phyloP scores from a whole-genome alignment of 176 grass and related monocot species.

The Stipa capillata region DNA sequence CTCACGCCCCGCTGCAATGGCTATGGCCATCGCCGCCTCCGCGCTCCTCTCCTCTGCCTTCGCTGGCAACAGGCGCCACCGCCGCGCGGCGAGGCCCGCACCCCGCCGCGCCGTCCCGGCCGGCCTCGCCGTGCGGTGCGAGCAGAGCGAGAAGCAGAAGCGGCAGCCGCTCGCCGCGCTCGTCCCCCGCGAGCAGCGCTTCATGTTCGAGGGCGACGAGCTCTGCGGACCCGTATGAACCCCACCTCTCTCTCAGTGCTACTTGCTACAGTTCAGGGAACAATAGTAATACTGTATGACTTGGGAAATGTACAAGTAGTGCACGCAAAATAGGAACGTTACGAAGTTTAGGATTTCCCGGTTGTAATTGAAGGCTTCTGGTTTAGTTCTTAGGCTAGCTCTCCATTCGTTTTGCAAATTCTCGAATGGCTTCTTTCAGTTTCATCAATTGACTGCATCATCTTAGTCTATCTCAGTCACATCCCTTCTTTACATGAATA shows the following conservation, averaged over 20 bases:
- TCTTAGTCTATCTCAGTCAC: neutral
- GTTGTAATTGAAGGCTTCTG: neutral
- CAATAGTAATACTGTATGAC: neutral
- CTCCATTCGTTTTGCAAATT: neutral
- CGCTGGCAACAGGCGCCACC: constrained; percentile 4
- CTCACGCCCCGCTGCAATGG: constrained; percentile 31
- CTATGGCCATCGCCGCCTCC: constrained; percentile 40
- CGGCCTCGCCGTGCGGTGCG: constrained; percentile 42
- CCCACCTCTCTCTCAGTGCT: neutral
- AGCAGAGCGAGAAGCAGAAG: constrained; percentile 43
- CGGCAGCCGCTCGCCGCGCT: constrained; percentile 28
- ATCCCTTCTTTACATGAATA: neutral
- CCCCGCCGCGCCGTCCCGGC: constrained; percentile 10
- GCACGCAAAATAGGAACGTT: neutral
- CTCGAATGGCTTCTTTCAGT: neutral
- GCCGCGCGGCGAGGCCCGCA: constrained; percentile 12
- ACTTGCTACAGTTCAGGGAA: neutral
- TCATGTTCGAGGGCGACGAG: constrained; percentile 75
- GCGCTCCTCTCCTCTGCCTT: constrained; percentile 39
- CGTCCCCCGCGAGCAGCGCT: constrained; percentile 57
- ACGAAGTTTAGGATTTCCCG: neutral
- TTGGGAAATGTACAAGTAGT: neutral
- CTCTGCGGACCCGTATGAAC: constrained; percentile 43
- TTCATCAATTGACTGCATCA: neutral
- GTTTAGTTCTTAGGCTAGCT: neutral